These are phyloP conservation scores for Rosa lucieae DNA, from an alignment of 306 rosid genomes.

Conservation along the genomic window DNA sequence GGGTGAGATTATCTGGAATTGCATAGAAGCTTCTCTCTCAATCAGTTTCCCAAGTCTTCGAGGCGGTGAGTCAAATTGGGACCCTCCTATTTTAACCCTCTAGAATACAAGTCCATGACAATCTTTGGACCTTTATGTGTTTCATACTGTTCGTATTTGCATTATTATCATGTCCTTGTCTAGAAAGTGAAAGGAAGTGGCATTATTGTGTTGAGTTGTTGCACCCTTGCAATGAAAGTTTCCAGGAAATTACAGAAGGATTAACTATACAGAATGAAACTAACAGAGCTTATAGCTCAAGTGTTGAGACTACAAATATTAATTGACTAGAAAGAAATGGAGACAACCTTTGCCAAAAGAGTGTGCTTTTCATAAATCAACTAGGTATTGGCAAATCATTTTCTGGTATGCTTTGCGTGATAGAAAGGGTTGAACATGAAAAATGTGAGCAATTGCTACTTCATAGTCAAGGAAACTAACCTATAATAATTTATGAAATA, in stretches of 20 bases:
- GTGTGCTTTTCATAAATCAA: background rate
- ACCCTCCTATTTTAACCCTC: background rate
- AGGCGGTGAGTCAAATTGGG: constrained; percentile 14
- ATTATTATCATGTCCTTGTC: background rate
- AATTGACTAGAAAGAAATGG: background rate
- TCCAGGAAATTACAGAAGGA: background rate
- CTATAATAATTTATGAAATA: background rate
- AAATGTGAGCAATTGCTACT: background rate
- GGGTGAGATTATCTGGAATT: background rate
- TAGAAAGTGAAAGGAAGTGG: background rate
- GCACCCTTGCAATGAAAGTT: background rate
- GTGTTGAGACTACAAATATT: background rate
- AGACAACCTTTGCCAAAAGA: background rate
- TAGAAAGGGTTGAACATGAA: background rate
- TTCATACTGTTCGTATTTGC: background rate
- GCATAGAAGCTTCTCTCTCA: constrained; percentile 10
- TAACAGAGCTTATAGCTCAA: background rate
- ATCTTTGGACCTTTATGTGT: background rate
- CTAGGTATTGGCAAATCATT: background rate
- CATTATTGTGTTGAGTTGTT: background rate
- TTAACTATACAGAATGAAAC: no score
- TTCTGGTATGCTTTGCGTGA: background rate
- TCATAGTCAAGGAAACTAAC: background rate
- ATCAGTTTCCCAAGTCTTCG: background rate
- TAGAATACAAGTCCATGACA: background rate